These are phyloP conservation scores for Arctium minus DNA, from an alignment of 129 eudicot genomes.

Conservation along the genomic window DNA sequence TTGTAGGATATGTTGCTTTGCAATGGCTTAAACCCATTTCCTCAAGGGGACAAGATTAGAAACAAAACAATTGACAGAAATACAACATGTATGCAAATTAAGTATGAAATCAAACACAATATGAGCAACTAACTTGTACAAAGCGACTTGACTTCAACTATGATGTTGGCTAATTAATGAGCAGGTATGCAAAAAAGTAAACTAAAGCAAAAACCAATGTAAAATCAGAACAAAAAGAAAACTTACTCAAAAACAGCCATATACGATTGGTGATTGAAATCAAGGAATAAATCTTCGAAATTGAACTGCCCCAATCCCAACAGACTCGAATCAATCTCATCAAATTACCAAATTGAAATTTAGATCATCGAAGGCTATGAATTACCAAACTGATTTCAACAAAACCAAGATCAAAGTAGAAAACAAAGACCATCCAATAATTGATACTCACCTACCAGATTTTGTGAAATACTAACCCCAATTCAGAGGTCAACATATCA, in stretches of 20 bases:
- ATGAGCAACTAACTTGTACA: not conserved
- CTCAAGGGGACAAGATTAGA: not conserved
- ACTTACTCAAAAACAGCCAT: not conserved
- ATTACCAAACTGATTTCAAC: too few species aligned
- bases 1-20: too few species aligned
- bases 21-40: not conserved
- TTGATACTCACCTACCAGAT: too few species aligned
- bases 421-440: too few species aligned
- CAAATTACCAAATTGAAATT: too few species aligned
- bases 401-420: too few species aligned
- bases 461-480: too few species aligned
- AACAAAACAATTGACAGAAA: not conserved
- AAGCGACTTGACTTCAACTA: not conserved
- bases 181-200: not conserved
- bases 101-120: not conserved
- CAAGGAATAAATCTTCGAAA: too few species aligned
- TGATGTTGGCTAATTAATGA: not conserved
- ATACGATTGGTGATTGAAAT: not conserved
- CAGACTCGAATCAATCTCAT: too few species aligned
- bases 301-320: too few species aligned
- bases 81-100: not conserved
- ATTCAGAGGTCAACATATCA: too few species aligned
- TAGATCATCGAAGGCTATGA: too few species aligned
- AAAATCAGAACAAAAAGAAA: not conserved
- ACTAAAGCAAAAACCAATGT: not conserved